Base-by-base conservation (phyloP, 1,284 basidiomycete genomes). In the Athelia sp. region DNA sequence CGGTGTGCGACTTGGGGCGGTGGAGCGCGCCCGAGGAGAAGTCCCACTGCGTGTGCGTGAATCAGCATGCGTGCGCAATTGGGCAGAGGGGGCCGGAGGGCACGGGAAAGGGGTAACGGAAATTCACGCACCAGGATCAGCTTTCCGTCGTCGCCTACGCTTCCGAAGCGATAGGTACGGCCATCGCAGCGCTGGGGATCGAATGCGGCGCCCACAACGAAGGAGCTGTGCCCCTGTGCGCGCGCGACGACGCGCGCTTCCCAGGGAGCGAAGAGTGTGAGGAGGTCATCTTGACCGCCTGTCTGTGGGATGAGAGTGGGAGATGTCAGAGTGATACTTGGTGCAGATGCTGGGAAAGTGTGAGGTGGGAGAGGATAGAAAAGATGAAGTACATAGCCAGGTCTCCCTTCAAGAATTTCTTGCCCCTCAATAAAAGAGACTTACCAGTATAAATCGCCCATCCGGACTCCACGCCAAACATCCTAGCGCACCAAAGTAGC, bases 141-240 rank as follows among this genome's bases (percentile, higher is more conserved):
- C 63, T 94, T 94, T 63, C 94, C 95, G 62, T 98, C 94, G 65
- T 97, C 93, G 23, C 93, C 94, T 1, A 96, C 91, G 58, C 89
- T 93, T 1, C 88, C 92, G 59, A 98, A 96, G 10, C 92, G 79
- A 63, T 95, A 95, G 32, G 89, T 91, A 40, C 92, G 78, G 21
- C 87, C 89, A 57, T 95, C 91, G 57, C 88, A 90, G 19, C 87
- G 79, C 46, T 84, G 75, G 13, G 90, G 84, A 67, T 99, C 97
- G 63, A 98, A 99, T 0, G 90, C 87, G 9, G 98, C 77, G 2
- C 82, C 77, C 0, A 91, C 89, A 3, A 99, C 90, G 62, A 97
- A 98, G 1, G 92, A 95, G 0, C 92, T 89, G 63, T 99, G 96
- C 0, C 96, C 97, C 67, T 98, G 94, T 70, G 95, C 98, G 45